Evolutionary conservation across 257 asterid genomes (phyloP).

Genomic region (Solanum neorickii): DNA sequence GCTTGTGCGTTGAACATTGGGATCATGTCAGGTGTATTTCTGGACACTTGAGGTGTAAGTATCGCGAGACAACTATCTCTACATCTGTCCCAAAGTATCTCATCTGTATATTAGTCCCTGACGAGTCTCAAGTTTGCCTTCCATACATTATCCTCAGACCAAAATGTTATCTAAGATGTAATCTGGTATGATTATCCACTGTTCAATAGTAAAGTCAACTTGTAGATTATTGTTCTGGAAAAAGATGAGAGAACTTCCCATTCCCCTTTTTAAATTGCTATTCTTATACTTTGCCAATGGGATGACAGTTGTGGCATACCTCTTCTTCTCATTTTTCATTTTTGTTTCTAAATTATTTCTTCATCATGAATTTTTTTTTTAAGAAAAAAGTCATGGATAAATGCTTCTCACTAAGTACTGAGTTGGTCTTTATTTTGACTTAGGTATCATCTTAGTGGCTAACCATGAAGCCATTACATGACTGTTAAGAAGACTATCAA

Average conservation of each 20-base stretch:
- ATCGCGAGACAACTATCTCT: neutral
- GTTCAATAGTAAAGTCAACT: neutral
- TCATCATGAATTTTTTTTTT: neutral
- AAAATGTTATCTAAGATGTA: neutral
- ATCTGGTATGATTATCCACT: neutral
- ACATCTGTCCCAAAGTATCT: neutral
- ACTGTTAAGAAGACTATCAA: neutral
- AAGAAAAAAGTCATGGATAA: neutral
- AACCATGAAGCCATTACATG: neutral
- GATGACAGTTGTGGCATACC: neutral
- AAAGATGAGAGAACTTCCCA: neutral
- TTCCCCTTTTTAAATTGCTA: neutral
- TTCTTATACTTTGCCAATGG: neutral
- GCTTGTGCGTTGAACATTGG: neutral
- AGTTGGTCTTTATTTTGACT: neutral
- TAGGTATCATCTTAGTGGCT: neutral
- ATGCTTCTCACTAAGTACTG: neutral
- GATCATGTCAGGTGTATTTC: neutral
- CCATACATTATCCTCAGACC: neutral
- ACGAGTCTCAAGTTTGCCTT: neutral
- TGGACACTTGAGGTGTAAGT: neutral
- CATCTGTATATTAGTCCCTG: neutral
- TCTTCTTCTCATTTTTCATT: neutral
- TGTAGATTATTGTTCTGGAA: neutral
- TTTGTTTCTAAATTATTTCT: neutral